Conservation (phyloP, 768 basidiomycete genomes). For the Candolleomyces eurysporus region DNA sequence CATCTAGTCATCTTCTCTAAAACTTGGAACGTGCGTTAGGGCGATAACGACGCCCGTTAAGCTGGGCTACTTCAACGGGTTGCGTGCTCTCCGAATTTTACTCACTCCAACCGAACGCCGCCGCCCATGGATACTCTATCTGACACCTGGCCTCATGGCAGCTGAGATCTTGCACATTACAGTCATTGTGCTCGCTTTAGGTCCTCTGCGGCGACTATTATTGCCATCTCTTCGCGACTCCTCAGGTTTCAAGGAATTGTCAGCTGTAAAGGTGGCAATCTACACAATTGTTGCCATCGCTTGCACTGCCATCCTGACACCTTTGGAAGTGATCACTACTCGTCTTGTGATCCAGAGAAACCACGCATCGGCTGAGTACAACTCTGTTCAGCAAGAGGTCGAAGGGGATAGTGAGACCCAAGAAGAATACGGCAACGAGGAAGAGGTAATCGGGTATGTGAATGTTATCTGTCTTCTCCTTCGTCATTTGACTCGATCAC, state of each 20-base stretch:
- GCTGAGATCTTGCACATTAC: constrained; percentile 50
- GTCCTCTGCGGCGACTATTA: constrained; percentile 45
- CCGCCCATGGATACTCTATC: constrained; percentile 76
- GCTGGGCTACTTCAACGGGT: constrained; percentile 58
- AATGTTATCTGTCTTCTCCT: neutral
- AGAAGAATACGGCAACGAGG: constrained; percentile 66
- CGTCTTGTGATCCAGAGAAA: constrained; percentile 84
- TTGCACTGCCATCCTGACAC: constrained; percentile 61
- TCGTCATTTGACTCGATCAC: constrained; percentile 8
- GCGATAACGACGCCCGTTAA: constrained; percentile 82
- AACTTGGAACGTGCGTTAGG: constrained; percentile 33
- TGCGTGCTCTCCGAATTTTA: constrained; percentile 62
- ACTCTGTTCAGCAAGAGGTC: constrained; percentile 72
- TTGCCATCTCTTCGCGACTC: constrained; percentile 38
- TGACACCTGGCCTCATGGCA: constrained; percentile 73
- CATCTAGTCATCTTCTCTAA: neutral
- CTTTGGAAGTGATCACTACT: constrained; percentile 77
- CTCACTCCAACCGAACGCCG: constrained; percentile 80
- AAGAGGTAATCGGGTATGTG: constrained; percentile 82
- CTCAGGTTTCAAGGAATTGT: constrained; percentile 40
- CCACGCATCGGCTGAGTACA: constrained; percentile 71
- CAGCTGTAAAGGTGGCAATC: constrained; percentile 47
- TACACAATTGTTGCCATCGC: constrained; percentile 56
- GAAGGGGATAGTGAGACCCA: constrained; percentile 61
- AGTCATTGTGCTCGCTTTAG: constrained; percentile 46